Evolutionary conservation across 371 early-diverging fungal genomes (phyloP), one percentile per base, ranked within the genome.

Genomic region (Rhizopus microsporus): DNA sequence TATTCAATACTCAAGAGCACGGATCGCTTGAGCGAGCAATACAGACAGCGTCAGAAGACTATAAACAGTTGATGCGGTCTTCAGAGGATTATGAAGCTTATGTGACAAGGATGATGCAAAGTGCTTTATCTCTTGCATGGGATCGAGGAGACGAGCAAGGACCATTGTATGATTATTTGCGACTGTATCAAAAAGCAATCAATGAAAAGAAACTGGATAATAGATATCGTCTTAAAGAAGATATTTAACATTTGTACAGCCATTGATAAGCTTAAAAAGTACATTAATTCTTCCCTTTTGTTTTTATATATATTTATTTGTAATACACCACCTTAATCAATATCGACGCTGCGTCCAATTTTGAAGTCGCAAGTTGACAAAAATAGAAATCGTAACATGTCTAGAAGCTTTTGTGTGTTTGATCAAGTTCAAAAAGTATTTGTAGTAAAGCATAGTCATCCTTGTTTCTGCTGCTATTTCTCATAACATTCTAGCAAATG

Each of bases 91-190:
- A 77, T 38, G 84, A 83, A 54, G 56, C 47, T 16, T 77, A 74
- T 59, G 59, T 77, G 44, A 54, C 68, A 37, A 62, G 78, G 13
- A 67, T 81, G 62, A 77, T 81, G 49, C 48, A 60, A 31, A 75
- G 77, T 62, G 82, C 80, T 1, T 57, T 72, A 33, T 60, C 64
- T 0, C 58, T 83, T 52, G 80, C 76, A 1, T 83, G 84, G 84
- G 76, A 77, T 42, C 62, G 75, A 35, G 49, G 57, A 44, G 16
- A 65, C 55, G 57, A 63, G 3, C 39, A 60, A 35, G 83, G 83
- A 10, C 81, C 83, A 35, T 69, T 77, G 3, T 65, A 77, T 37
- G 77, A 80, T 55, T 82, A 82, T 55, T 60, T 69, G 13, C 72
- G 76, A 29, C 57, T 77, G 8, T 82, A 82, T 59, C 54, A 60